Base-by-base conservation (phyloP, 768 basidiomycete species). In the Jaapia argillacea region DNA sequence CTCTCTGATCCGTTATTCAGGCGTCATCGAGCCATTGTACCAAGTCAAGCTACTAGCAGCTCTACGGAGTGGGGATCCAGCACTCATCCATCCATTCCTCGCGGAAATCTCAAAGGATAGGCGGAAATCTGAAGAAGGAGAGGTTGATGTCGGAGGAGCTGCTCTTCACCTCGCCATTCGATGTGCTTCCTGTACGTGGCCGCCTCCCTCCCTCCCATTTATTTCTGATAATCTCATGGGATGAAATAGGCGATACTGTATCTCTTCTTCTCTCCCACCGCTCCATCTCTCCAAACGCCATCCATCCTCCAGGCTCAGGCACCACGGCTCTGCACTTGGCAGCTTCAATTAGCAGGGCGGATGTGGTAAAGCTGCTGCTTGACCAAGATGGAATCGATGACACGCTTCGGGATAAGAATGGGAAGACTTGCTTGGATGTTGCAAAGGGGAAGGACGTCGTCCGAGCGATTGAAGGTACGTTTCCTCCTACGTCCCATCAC, bases 361-460 rank as follows among this genome's bases (percentile, higher is more conserved):
- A 89, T 44, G 70, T 87, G 24, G 80, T 94, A 6, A 69, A 71
- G 37, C 58, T 92, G 7, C 66, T 97, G 2, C 70, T 97, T 1
- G 82, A 84, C 42, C 85, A 93, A 51, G 79, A 85, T 0, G 71
- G 62, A 2, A 79, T 92, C 33, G 81, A 97, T 54, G 93, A 96
- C 50, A 82, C 79, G 1, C 54, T 81, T 7, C 61, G 77, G 4
- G 86, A 96, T 54, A 58, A 51, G 4, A 69, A 81, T 6, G 85
- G 88, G 1, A 69, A 69, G 49, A 81, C 81, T 0, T 77, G 77
- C 41, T 63, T 72, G 35, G 89, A 94, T 6, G 79, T 85, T 3
- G 88, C 87, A 1, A 73, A 72, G 36, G 72, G 71, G 2, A 79
- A 73, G 50, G 88, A 91, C 2, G 67, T 79, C 2, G 54, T 77